Evolutionary conservation across 202 grass and related monocot genomes (phyloP).

Genomic region (Miscanthus sacchariflorus): DNA sequence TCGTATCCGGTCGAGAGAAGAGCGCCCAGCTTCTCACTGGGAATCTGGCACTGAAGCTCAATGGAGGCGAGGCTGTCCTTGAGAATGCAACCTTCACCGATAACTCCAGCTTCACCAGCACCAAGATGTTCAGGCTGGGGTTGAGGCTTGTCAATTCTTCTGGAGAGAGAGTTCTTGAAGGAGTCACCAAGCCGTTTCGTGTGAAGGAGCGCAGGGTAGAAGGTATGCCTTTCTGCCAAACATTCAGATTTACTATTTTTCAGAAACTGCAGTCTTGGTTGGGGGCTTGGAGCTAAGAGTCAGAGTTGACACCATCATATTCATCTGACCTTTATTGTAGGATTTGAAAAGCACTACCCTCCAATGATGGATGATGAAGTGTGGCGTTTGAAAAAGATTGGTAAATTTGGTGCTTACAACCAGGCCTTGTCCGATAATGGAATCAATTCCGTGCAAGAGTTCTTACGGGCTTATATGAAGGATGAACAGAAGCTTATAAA

Average conservation of each 20-base stretch:
- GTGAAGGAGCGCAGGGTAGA: constrained; percentile 72
- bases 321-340: constrained; percentile 44
- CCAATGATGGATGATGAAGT: constrained; percentile 60
- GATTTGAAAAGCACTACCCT: constrained; percentile 63
- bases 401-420: constrained; percentile 54
- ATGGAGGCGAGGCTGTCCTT: constrained; percentile 54
- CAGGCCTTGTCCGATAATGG: constrained; percentile 51
- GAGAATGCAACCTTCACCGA: constrained; percentile 67
- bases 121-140: constrained; percentile 70
- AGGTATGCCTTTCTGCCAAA: constrained; percentile 47
- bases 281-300: background rate
- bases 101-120: constrained; percentile 75
- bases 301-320: background rate
- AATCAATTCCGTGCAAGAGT: constrained; percentile 59
- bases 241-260: background rate
- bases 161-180: constrained; percentile 70
- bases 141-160: constrained; percentile 47
- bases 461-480: constrained; percentile 55
- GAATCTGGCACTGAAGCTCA: constrained; percentile 52
- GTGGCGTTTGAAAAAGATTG: constrained; percentile 71
- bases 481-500: constrained; percentile 47
- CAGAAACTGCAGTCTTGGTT: constrained; percentile 7
- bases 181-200: constrained; percentile 57
- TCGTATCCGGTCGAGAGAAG: constrained; percentile 56
- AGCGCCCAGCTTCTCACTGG: constrained; percentile 51